Base-by-base conservation (phyloP, 306 rosid species). In the Rosa rugosa region DNA sequence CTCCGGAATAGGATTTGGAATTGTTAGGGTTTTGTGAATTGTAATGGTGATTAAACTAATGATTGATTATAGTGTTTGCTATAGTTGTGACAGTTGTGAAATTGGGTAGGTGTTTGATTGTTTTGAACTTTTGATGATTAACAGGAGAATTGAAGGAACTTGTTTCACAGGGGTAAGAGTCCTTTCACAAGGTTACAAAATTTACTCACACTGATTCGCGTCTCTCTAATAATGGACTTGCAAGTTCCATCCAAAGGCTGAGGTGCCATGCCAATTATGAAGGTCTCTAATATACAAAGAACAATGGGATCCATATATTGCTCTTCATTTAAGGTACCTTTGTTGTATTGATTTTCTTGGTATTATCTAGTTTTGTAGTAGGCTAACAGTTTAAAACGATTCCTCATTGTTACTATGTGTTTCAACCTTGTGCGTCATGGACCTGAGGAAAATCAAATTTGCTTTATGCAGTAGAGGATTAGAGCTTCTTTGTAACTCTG, bases 201-300 rank as follows among this genome's bases (percentile, higher is more conserved):
- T 92, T 96, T 16, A 91, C 98, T 17, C 99, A 96, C 80, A 77
- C 98, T 0, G 99, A 96, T 88, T 93, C 99, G 20, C 89, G 99
- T n/a, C 97, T 96, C n/a, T 93, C 83, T 54, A 96, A 96, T 83
- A 96, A 96, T 76, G 92, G 90, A 80, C 92, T 96, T 34, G 91
- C 98, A 64, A 83, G 91, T 73, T 88, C 91, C 47, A 85, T 96
- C 79, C 99, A 96, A 78, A 93, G 81, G 89, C 90, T 96, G 1
- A 83, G 99, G 70, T 96, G 99, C 50, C 98, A 94, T 23, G 93
- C 91, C 65, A 96, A 96, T 84, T 96, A 93, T 22, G 87, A 89
- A 78, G 98, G 97, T 57, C 96, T 96, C 25, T 88, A 81, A 72
- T 96, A 91, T 53, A 56, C 91, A 0, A 54, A 80, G 69, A 91